phyloP scores from a whole-genome alignment of 2,329 filamentous ascomycete genomes.

The Diaporthe sp. region DNA sequence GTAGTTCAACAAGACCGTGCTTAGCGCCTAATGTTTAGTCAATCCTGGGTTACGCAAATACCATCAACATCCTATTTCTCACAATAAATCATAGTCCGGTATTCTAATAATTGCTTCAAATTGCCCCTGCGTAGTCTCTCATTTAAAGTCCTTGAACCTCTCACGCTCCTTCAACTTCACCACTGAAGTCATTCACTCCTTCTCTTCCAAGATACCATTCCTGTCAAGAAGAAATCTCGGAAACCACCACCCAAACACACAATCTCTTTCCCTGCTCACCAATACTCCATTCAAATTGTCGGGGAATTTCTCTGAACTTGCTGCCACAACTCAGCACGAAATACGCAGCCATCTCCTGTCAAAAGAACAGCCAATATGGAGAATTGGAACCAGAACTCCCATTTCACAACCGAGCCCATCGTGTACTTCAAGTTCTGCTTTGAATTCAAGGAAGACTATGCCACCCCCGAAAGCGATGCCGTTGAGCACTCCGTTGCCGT shows the following conservation, averaged over 20 bases:
- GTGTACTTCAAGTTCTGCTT: too few species aligned
- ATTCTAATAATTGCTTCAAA: neutral
- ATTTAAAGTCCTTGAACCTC: neutral
- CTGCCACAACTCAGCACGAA: neutral
- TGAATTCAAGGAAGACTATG: neutral
- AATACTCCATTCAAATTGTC: neutral
- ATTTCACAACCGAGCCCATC: too few species aligned
- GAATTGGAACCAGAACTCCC: too few species aligned
- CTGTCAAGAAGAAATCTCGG: neutral
- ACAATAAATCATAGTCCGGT: neutral
- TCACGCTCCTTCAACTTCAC: neutral
- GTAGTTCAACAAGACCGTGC: neutral
- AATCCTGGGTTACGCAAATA: neutral
- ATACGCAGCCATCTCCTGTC: neutral
- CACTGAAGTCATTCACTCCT: neutral
- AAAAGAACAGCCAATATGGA: neutral
- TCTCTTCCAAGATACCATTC: neutral
- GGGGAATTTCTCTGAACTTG: too few species aligned
- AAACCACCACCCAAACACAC: neutral
- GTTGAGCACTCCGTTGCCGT: too few species aligned
- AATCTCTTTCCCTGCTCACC: neutral
- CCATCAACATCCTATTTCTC: neutral
- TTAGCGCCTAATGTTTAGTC: neutral
- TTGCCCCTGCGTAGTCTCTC: neutral
- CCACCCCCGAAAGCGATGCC: too few species aligned